Evolutionary conservation across 2,329 filamentous ascomycete genomes (phyloP).

Genomic region (Microdochium nivale): DNA sequence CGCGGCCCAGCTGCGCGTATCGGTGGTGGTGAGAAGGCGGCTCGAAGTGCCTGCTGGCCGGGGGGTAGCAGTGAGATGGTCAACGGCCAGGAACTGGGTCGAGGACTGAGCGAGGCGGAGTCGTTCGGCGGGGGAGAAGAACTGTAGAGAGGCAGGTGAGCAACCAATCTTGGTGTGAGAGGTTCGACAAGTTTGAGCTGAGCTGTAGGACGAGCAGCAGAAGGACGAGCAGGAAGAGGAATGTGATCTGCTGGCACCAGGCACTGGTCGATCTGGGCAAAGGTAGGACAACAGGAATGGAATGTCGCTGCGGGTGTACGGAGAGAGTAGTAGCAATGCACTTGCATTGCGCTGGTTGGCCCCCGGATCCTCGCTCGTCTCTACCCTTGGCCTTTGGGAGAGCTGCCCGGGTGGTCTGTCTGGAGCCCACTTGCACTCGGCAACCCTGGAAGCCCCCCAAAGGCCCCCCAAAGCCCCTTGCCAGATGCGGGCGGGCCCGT

Average conservation of each 20-base stretch:
- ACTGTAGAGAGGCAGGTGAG: conserved; percentile 26
- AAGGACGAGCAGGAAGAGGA: neutral
- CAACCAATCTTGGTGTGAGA: neutral
- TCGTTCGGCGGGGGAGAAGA: conserved; percentile 52
- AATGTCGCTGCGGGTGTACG: neutral
- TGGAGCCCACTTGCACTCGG: no score
- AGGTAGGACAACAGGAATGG: neutral
- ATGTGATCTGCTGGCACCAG: neutral
- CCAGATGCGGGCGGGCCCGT: neutral
- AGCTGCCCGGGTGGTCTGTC: no score
- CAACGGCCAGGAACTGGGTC: conserved; percentile 7
- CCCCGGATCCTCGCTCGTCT: no score
- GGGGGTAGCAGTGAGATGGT: neutral
- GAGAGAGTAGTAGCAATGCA: no score
- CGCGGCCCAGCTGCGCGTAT: neutral
- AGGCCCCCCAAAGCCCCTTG: neutral
- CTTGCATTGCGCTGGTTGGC: no score
- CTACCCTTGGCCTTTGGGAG: no score
- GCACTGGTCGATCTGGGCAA: neutral
- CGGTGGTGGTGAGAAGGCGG: neutral
- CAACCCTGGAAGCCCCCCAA: neutral
- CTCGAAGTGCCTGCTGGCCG: neutral
- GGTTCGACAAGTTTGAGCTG: neutral
- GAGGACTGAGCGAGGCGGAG: conserved; percentile 45
- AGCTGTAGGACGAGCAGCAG: neutral